Base-by-base conservation (phyloP, 1,139 yeast species). In the Geotrichum klebahnii region DNA sequence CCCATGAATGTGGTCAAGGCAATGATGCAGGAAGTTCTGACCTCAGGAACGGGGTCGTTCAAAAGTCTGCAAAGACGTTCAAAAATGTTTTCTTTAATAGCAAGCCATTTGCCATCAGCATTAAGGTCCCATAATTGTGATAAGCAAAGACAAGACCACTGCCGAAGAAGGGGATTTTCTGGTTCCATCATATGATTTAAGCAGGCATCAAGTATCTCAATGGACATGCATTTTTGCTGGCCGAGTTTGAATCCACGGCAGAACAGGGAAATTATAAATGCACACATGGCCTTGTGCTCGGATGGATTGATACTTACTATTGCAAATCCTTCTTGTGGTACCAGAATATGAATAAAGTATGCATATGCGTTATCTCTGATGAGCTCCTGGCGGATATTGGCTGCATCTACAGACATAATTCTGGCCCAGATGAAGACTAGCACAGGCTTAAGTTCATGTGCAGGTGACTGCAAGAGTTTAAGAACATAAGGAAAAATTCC, bases 361-460 rank as follows among this genome's bases (percentile, higher is more conserved):
- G 82, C 81, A 67, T 82, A 92, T 0, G 97, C 97, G 61, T 84
- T 85, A 62, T 92, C 97, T 60, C 90, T 89, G 58, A 94, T 79
- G 39, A 92, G 75, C 62, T 92, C 99, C 57, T 84, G 89, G 64
- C 94, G 98, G 2, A 96, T 89, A 60, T 86, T 84, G 56, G 80
- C 79, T 63, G 84, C 84, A 66, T 92, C 97, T 20, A 92, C 95
- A 2, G 97, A 94, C 95, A 92, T 87, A 23, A 92, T 88, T 58
- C 98, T 75, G 0, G 97, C 96, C 99, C 99, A 92, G 52, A 92
- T 92, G 61, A 90, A 94, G 1, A 94, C 92, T 53, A 92, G 70
- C 2, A 92, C 96, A 0, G 98, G 97, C 61, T 89, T 89, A 54
- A 94, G 73, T 61, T 94, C 98, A 35, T 88, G 95, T 0, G 97